Evolutionary conservation across 257 asterid species (phyloP), one percentile per base, ranked within the genome.

Genomic region (Schizonepeta tenuifolia): DNA sequence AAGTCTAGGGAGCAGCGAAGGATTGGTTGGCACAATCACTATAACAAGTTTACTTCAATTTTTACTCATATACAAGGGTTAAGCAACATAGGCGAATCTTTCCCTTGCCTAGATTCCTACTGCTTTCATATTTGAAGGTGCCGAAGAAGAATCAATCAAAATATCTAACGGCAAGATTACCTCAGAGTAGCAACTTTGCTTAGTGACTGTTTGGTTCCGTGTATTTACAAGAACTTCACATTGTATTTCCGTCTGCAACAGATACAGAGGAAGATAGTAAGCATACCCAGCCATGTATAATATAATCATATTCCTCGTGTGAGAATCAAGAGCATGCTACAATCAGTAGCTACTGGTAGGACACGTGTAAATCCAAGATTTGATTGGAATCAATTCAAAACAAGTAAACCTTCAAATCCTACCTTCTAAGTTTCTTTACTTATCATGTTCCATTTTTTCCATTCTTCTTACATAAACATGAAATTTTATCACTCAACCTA

Each of bases 121-220:
- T 55, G 26, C n/a, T 26, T 35, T 57, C 57, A 49, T 22, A 2
- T 51, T 40, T 65, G 56, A 47, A 49, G 11, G 36, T 13, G 66
- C 10, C 49, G 24, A 47, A 24, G 51, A 22, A 31, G 24, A 33
- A 49, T 11, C 36, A 44, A 69, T 46, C 21, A 13, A 33, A 40
- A 36, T 63, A 36, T 59, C 62, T 41, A 26, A 18, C 49, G 22
- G 10, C 24, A 44, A 33, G 70, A 77, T 77, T 71, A 84, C 91
- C 91, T 82, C 86, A 47, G 91, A 81, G 66, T 84, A 82, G 86
- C 91, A 86, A 73, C 81, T 86, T 67, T 84, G 87, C 50, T 59
- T 82, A 49, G 72, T 11, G 33, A 86, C 51, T 14, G 75, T 79
- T 67, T 82, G 78, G 75, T 68, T 71, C 71, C 56, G 35, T 3